A percentile compares a stretch with the other conserved stretches of the same genome.
Conservation (phyloP, 176 grass and related monocot species). For the Oryza glaberrima region DNA sequence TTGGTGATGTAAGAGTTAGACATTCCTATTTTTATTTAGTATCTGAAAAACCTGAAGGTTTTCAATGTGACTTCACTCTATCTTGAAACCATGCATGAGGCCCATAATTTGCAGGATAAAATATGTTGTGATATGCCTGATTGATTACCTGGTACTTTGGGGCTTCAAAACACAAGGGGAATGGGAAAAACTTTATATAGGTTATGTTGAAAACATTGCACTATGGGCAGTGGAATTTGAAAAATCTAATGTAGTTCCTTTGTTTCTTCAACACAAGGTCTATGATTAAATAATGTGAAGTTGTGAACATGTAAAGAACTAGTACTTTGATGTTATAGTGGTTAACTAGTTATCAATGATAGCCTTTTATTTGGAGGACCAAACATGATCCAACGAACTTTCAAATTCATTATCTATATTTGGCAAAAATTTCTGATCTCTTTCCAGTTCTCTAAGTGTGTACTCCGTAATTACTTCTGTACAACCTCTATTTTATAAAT, state of each 20-base stretch:
- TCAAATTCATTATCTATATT: slow-evolving; percentile 6
- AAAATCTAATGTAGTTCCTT: slow-evolving; percentile 2
- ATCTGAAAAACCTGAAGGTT: neutral
- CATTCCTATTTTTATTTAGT: slow-evolving; percentile 31
- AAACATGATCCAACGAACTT: slow-evolving; percentile 20
- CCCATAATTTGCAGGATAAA: slow-evolving; percentile 9
- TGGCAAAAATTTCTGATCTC: slow-evolving; percentile 1
- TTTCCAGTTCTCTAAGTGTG: slow-evolving; percentile 5
- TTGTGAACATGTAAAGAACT: slow-evolving; percentile 10
- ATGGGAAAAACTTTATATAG: neutral
- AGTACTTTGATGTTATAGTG: slow-evolving; percentile 21
- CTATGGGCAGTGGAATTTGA: neutral
- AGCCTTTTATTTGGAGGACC: neutral
- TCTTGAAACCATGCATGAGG: slow-evolving; percentile 23
- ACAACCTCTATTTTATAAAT: neutral
- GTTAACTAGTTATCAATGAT: neutral
- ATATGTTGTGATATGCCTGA: slow-evolving; percentile 12
- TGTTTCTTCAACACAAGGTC: slow-evolving; percentile 29
- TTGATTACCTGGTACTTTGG: slow-evolving; percentile 18
- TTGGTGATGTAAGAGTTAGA: slow-evolving; percentile 55
- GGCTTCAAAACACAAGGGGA: neutral
- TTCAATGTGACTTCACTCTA: neutral
- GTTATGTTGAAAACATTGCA: slow-evolving; percentile 20
- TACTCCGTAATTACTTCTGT: neutral
- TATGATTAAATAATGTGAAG: neutral